A percentile compares a stretch with the other conserved stretches of the same genome.
Evolutionary conservation across 2,329 filamentous ascomycete genomes (phyloP).

Genomic region (Thermoascus crustaceus): DNA sequence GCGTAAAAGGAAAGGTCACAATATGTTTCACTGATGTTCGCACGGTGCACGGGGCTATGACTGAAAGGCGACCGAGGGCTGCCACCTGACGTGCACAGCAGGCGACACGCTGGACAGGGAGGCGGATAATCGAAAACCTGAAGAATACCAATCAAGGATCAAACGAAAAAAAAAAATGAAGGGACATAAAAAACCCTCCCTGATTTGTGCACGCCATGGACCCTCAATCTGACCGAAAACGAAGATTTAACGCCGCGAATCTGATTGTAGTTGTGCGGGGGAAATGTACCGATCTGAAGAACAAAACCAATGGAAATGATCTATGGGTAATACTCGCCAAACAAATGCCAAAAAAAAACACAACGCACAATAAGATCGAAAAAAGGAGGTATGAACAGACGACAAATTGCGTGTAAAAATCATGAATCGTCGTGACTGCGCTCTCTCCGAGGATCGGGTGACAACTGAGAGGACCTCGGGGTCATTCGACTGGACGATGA

Average conservation of each 20-base stretch:
- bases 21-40: too few relatives aligned
- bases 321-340: slow-evolving; percentile 30
- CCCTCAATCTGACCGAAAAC: slow-evolving; percentile 1
- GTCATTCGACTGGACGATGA: too few relatives aligned
- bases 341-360: slow-evolving; percentile 18
- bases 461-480: slow-evolving; percentile 15
- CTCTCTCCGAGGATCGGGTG: slow-evolving; percentile 16
- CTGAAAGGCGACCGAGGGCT: too few relatives aligned
- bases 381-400: slow-evolving; percentile 13
- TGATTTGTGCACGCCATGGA: slow-evolving; percentile 1
- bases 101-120: too few relatives aligned
- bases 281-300: slow-evolving; percentile 25
- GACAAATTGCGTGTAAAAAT: slow-evolving; percentile 18
- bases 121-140: too few relatives aligned
- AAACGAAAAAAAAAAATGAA: slow-evolving; percentile 3
- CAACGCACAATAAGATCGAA: slow-evolving; percentile 25
- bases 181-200: neutral
- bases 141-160: too few relatives aligned
- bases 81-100: too few relatives aligned
- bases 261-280: slow-evolving; percentile 6
- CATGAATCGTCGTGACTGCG: slow-evolving; percentile 17
- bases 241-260: slow-evolving; percentile 10
- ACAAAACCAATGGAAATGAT: slow-evolving; percentile 23
- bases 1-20: too few relatives aligned
- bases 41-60: too few relatives aligned